Conservation (phyloP, 257 asterid species). For the Marsdenia floribunda region DNA sequence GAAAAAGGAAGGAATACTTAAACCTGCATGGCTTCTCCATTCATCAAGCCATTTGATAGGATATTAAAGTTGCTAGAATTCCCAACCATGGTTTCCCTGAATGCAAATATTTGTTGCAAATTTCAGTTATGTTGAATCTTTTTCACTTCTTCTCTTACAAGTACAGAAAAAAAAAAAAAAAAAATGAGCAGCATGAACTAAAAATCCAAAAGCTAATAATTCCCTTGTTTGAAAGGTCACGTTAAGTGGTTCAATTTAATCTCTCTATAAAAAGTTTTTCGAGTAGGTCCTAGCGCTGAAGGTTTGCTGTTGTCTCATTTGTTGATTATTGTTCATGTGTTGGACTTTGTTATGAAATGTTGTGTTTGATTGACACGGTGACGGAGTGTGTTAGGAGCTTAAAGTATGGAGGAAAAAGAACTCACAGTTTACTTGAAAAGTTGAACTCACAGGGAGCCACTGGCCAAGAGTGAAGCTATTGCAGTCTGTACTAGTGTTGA, state of each 20-base stretch:
- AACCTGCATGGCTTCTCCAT: not conserved
- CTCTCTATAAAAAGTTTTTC: too few species aligned
- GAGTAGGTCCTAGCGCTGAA: too few species aligned
- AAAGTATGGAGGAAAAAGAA: too few species aligned
- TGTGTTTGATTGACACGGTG: too few species aligned
- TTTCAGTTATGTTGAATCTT: not conserved
- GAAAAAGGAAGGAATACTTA: not conserved
- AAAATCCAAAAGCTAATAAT: too few species aligned
- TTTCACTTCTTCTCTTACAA: not conserved
- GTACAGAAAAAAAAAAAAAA: not conserved
- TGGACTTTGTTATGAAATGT: too few species aligned
- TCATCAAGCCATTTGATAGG: not conserved
- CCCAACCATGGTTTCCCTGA: constrained; percentile 8
- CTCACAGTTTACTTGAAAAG: constrained; percentile 4
- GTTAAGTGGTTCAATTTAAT: too few species aligned
- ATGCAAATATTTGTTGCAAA: not conserved
- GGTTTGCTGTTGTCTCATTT: too few species aligned
- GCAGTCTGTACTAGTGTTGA: constrained; percentile 1
- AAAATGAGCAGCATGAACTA: not conserved
- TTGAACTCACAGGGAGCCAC: constrained; percentile 5
- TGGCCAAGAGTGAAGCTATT: not conserved
- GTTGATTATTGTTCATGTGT: too few species aligned
- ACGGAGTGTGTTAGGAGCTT: too few species aligned
- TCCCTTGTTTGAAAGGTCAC: too few species aligned
- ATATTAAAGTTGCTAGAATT: not conserved